Percentiles rank a stretch among this genome's conserved stretches.
These are phyloP conservation scores for Trichosporon asahii DNA, from an alignment of 1,284 basidiomycete genomes.

Conservation along the genomic window DNA sequence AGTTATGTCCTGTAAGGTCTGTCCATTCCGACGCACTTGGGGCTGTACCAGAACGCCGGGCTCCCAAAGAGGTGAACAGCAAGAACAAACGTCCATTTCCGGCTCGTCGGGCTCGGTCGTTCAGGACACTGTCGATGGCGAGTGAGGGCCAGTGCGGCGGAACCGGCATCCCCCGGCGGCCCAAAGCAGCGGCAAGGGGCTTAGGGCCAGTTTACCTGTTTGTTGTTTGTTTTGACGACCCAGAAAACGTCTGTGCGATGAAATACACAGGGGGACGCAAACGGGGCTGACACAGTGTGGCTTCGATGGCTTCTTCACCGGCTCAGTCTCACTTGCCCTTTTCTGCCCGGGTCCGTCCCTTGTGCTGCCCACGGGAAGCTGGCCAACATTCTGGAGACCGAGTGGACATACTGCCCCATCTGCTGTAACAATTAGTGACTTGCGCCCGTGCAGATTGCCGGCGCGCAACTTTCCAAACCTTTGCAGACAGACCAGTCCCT, in stretches of 20 bases:
- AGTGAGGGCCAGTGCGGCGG: background rate
- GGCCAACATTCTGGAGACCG: too few relatives aligned
- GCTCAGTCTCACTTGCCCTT: background rate
- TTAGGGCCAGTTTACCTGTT: background rate
- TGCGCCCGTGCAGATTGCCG: background rate
- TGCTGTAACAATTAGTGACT: background rate
- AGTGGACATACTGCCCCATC: too few relatives aligned
- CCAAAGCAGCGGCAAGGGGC: background rate
- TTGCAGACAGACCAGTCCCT: too few relatives aligned
- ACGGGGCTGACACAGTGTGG: background rate
- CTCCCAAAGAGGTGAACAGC: too few relatives aligned
- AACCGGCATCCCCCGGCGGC: background rate
- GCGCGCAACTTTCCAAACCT: background rate
- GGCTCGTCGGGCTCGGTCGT: background rate
- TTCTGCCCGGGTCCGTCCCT: background rate
- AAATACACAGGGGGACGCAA: background rate
- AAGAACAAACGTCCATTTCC: background rate
- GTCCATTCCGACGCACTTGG: background rate
- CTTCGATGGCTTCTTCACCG: background rate
- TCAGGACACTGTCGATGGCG: background rate
- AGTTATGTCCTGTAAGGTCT: background rate
- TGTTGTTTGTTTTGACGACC: background rate
- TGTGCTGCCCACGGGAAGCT: background rate
- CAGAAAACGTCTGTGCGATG: slow-evolving; percentile 1
- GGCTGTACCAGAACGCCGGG: too few relatives aligned